phyloP scores from a whole-genome alignment of 2,329 filamentous ascomycete species.

The Pseudofabraea citricarpa region DNA sequence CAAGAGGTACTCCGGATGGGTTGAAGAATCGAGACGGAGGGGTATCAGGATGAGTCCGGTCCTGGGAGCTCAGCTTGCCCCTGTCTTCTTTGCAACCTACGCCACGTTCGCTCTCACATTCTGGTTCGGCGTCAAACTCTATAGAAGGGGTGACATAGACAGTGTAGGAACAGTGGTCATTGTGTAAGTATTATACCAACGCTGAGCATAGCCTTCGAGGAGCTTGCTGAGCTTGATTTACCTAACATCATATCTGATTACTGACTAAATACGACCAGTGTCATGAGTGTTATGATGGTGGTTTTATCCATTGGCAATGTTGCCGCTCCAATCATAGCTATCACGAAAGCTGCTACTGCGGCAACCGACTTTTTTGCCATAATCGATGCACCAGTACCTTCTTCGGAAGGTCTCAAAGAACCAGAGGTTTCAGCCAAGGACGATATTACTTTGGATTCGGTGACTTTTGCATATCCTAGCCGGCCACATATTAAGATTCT shows the following conservation, averaged over 20 bases:
- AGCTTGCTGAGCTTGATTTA: no score
- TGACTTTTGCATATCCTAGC: slow-evolving; percentile 29
- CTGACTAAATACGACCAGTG: no score
- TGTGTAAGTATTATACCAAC: slow-evolving; percentile 35
- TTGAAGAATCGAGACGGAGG: slow-evolving; percentile 47
- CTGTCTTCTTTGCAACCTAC: neutral
- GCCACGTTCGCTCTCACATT: slow-evolving; percentile 54
- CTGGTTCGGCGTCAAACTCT: slow-evolving; percentile 56
- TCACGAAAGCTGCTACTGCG: slow-evolving; percentile 31
- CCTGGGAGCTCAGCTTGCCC: slow-evolving; percentile 28
- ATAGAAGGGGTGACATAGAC: slow-evolving; percentile 39
- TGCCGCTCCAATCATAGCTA: slow-evolving; percentile 53
- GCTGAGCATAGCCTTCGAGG: neutral
- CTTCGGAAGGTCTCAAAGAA: slow-evolving; percentile 35
- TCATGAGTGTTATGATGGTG: slow-evolving; percentile 53
- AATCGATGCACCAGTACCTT: slow-evolving; percentile 32
- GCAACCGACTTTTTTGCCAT: slow-evolving; percentile 32
- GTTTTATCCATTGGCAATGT: slow-evolving; percentile 52
- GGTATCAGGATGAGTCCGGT: slow-evolving; percentile 46
- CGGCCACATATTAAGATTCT: slow-evolving; percentile 24
- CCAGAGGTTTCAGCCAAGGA: slow-evolving; percentile 44
- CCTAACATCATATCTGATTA: no score
- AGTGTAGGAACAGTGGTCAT: slow-evolving; percentile 47
- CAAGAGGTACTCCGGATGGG: slow-evolving; percentile 48
- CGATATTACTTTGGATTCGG: slow-evolving; percentile 51